phyloP scores from a whole-genome alignment of 768 basidiomycete genomes.

The Mrakia hoshinonis region DNA sequence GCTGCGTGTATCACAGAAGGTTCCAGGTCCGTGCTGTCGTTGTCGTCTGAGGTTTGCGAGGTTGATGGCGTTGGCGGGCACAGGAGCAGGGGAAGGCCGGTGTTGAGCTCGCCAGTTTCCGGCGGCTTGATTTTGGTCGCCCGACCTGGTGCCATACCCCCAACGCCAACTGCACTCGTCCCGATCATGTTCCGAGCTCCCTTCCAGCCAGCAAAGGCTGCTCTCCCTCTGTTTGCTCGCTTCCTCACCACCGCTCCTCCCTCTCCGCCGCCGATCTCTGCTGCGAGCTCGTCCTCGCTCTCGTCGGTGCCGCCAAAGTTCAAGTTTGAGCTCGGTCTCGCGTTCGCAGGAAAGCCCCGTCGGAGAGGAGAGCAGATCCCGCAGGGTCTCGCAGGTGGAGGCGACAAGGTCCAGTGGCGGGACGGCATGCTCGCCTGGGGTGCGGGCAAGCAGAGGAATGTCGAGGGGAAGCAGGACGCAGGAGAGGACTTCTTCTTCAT shows the following conservation, averaged over 20 bases:
- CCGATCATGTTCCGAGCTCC: constrained; percentile 16
- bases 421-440: constrained; percentile 22
- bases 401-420: constrained; percentile 24
- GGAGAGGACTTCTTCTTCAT: constrained; percentile 28
- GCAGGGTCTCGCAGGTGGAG: constrained; percentile 3
- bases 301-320: constrained; percentile 3
- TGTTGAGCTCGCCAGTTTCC: too few relatives aligned
- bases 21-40: too few relatives aligned
- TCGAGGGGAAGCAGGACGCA: constrained; percentile 3
- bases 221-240: not conserved
- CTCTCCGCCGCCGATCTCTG: not conserved
- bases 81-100: too few relatives aligned
- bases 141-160: too few relatives aligned
- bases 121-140: too few relatives aligned
- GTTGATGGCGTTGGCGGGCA: too few relatives aligned
- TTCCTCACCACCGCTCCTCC: not conserved
- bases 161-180: too few relatives aligned
- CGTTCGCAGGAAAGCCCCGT: constrained; percentile 27
- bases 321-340: constrained; percentile 17
- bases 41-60: too few relatives aligned
- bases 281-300: not conserved
- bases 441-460: not conserved
- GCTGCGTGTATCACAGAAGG: too few relatives aligned
- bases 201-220: constrained; percentile 1
- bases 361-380: constrained; percentile 13